Evolutionary conservation across 345 rosid species (phyloP).

Genomic region (Balakata baccata): DNA sequence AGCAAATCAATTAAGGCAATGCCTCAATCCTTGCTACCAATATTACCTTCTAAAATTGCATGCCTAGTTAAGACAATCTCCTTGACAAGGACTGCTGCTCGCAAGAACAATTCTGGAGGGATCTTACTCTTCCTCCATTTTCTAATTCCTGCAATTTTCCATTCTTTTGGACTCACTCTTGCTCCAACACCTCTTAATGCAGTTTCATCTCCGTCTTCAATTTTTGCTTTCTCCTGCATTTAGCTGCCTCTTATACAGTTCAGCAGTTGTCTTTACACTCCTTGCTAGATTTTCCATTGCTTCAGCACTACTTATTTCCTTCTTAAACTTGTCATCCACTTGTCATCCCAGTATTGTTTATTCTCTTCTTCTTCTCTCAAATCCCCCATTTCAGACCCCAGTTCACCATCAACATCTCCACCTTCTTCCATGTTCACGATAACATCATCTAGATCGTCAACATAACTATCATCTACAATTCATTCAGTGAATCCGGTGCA

Average conservation of each 20-base stretch:
- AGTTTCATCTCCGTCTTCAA: slow-evolving; percentile 57
- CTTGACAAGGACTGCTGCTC: slow-evolving; percentile 88
- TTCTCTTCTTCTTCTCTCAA: slow-evolving; percentile 19
- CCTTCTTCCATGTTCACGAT: slow-evolving; percentile 42
- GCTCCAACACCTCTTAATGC: slow-evolving; percentile 64
- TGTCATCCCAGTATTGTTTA: slow-evolving; percentile 61
- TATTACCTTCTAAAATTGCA: slow-evolving; percentile 85
- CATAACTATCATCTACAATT: slow-evolving; percentile 52
- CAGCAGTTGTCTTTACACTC: slow-evolving; percentile 48
- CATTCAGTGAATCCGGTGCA: slow-evolving; percentile 81
- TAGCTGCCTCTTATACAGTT: slow-evolving; percentile 53
- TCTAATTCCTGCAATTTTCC: slow-evolving; percentile 73
- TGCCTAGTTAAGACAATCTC: slow-evolving; percentile 94
- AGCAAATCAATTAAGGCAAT: background rate
- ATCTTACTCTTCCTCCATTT: slow-evolving; percentile 74
- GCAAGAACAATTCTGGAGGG: slow-evolving; percentile 76
- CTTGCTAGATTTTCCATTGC: slow-evolving; percentile 72
- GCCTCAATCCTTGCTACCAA: slow-evolving; percentile 48
- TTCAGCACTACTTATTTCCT: slow-evolving; percentile 59
- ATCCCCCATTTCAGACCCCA: slow-evolving; percentile 35
- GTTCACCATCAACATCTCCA: slow-evolving; percentile 21
- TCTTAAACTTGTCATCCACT: slow-evolving; percentile 68
- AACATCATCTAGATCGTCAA: slow-evolving; percentile 38
- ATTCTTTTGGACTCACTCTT: slow-evolving; percentile 70
- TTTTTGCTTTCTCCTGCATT: slow-evolving; percentile 23